Percentiles rank a stretch among this genome's conserved stretches.
Evolutionary conservation across 169 alveolate species (phyloP).

Genomic region (Besnoitia besnoiti): DNA sequence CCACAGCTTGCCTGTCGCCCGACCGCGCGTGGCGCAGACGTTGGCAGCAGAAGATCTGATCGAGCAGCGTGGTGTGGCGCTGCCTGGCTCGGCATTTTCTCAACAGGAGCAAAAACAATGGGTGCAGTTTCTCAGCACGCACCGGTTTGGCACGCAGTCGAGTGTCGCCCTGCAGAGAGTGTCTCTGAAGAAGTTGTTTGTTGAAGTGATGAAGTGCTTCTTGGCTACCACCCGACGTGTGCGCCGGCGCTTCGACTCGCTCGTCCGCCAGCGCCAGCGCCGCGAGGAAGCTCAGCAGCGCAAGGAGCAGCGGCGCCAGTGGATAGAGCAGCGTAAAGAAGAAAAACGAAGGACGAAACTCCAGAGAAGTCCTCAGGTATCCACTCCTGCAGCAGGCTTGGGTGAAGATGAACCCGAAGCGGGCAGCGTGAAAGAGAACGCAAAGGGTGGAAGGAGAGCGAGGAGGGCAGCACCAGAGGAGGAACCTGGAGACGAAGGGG

Average conservation of each 20-base stretch:
- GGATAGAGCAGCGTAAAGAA: not conserved
- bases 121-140: not conserved
- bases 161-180: constrained; percentile 12
- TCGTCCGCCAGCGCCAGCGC: not conserved
- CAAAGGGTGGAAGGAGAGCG: not conserved
- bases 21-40: too few species aligned
- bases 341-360: not conserved
- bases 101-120: not conserved
- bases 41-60: too few species aligned
- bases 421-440: not conserved
- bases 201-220: not conserved
- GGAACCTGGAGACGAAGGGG: too few species aligned
- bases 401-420: not conserved
- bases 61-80: too few species aligned
- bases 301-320: not conserved
- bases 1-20: too few species aligned
- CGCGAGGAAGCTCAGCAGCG: not conserved
- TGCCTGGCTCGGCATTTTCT: too few species aligned
- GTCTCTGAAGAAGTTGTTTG: constrained; percentile 18
- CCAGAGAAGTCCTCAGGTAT: not conserved
- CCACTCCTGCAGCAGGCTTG: not conserved
- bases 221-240: not conserved
- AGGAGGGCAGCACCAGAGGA: not conserved
- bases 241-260: not conserved
- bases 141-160: constrained; percentile 12